A percentile compares a stretch with the other conserved stretches of the same genome.
These are phyloP conservation scores for Pichia occidentalis DNA, from an alignment of 805 yeast species.

Conservation along the genomic window DNA sequence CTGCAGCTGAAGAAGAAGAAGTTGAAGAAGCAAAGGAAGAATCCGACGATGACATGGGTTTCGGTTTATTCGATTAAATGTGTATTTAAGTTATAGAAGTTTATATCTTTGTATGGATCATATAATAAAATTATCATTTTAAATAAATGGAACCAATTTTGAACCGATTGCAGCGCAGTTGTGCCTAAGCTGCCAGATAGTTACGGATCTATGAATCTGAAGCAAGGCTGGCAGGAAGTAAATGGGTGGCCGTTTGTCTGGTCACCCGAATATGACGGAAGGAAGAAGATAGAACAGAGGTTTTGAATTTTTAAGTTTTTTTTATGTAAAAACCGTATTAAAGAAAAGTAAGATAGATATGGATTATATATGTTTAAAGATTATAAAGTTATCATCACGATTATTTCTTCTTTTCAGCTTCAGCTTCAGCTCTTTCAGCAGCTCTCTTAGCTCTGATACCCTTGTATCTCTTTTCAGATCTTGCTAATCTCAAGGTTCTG, in stretches of 20 bases:
- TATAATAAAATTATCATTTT: constrained; percentile 2
- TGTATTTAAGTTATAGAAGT: not conserved
- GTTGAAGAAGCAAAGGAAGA: constrained; percentile 59
- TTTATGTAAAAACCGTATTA: constrained; percentile 6
- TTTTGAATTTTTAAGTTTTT: constrained; percentile 4
- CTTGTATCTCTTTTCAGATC: constrained; percentile 86
- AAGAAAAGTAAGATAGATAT: not conserved
- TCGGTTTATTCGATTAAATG: constrained; percentile 78
- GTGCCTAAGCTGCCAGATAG: too few species aligned
- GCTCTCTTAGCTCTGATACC: constrained; percentile 99
- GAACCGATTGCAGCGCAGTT: too few species aligned
- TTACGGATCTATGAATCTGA: too few species aligned
- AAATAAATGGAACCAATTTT: not conserved
- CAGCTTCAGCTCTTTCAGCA: constrained; percentile 96
- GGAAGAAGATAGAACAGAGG: constrained; percentile 3
- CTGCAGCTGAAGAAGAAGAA: constrained; percentile 48
- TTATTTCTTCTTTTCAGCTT: constrained; percentile 98
- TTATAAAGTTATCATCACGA: constrained; percentile 13
- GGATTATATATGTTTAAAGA: constrained; percentile 1
- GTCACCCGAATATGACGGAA: too few species aligned
- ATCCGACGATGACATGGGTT: constrained; percentile 82
- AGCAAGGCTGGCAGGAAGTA: too few species aligned
- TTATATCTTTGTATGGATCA: not conserved
- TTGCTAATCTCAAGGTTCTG: constrained; percentile 93
- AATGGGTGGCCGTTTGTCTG: too few species aligned